Evolutionary conservation across 2,329 filamentous ascomycete species (phyloP).

Genomic region (Monosporascus cannonballus): DNA sequence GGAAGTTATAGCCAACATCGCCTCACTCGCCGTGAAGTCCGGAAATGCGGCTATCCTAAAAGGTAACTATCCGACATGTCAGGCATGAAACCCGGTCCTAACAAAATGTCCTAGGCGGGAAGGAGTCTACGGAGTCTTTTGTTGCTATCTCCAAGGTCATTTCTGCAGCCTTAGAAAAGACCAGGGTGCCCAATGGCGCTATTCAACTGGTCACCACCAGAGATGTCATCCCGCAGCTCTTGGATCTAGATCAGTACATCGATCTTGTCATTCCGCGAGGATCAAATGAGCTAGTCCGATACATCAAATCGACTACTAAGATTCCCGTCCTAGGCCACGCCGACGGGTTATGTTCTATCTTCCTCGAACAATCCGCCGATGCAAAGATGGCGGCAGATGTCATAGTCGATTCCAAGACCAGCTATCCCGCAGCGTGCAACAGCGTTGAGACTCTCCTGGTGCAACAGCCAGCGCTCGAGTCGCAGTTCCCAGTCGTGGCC

Average conservation of each 20-base stretch:
- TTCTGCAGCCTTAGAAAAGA: slow-evolving; percentile 65
- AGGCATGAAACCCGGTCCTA: neutral
- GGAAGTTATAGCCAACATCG: slow-evolving; percentile 98
- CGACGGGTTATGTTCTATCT: slow-evolving; percentile 85
- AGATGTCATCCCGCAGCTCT: slow-evolving; percentile 82
- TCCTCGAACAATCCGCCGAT: slow-evolving; percentile 75
- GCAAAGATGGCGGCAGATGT: slow-evolving; percentile 65
- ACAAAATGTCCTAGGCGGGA: slow-evolving; percentile 56
- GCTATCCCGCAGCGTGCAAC: slow-evolving; percentile 95
- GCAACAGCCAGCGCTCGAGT: slow-evolving; percentile 61
- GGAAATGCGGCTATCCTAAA: slow-evolving; percentile 96
- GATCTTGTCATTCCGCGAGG: slow-evolving; percentile 93
- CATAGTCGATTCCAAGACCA: slow-evolving; percentile 85
- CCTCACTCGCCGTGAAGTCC: slow-evolving; percentile 91
- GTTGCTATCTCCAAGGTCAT: slow-evolving; percentile 83
- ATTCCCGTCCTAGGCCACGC: slow-evolving; percentile 96
- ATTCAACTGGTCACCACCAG: slow-evolving; percentile 92
- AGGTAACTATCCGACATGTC: slow-evolving; percentile 40
- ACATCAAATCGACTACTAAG: slow-evolving; percentile 84
- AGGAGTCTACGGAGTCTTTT: slow-evolving; percentile 95
- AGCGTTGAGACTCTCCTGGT: slow-evolving; percentile 87
- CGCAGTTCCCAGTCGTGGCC: slow-evolving; percentile 66
- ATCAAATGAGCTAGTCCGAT: slow-evolving; percentile 81
- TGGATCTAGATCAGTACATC: slow-evolving; percentile 79
- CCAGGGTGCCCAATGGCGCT: slow-evolving; percentile 74